Evolutionary conservation across 2,329 filamentous ascomycete genomes (phyloP), one percentile per base, ranked within the genome.

Genomic region (Hyphodiscus sp.): DNA sequence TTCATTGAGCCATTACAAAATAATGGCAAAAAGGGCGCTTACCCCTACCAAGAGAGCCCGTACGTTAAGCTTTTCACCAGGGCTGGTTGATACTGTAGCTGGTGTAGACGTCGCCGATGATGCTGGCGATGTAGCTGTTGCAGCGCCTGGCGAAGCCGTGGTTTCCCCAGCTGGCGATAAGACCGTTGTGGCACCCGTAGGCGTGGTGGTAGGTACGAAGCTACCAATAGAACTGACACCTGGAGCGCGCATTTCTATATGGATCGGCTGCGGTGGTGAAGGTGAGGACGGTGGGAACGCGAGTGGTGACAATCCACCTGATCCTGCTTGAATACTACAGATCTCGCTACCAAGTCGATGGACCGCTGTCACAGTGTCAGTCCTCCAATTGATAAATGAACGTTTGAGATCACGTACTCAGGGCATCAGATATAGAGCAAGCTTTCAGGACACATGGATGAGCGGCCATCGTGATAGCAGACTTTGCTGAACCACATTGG

Each of bases 381-480:
- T 38, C 2, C 33, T n/a, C n/a, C n/a, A n/a, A n/a, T 38, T 15
- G 26, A 41, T 41, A 1, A 3, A 41, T 26, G 19, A 33, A 30
- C 1, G 19, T 15, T n/a, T 26, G 18, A 18, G 29, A 29, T n/a
- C 18, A 61, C 63, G 45, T 59, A 65, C 63, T 58, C 47, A 61
- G 44, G n/a, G 58, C 53, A 23, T 65, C 63, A 1, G 41, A 16
- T 2, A 53, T 41, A 41, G 52, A 52, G 51, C 63, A 66, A 11
- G 45, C 51, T 9, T 46, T 26, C 20, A 55, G 45, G 19, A 66
- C 43, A 45, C 64, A 65, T 18, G 64, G 62, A 30, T 54, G 58
- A 3, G 58, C 62, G 16, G 38, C 1, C 11, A 41, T 45, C 3
- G 52, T 60, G 51, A 66, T 64, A 2, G 51, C 51, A 38, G 33